Percentiles rank a stretch among this genome's conserved stretches.
Evolutionary conservation across 805 yeast species (phyloP).

Genomic region (Candida morakotiae): DNA sequence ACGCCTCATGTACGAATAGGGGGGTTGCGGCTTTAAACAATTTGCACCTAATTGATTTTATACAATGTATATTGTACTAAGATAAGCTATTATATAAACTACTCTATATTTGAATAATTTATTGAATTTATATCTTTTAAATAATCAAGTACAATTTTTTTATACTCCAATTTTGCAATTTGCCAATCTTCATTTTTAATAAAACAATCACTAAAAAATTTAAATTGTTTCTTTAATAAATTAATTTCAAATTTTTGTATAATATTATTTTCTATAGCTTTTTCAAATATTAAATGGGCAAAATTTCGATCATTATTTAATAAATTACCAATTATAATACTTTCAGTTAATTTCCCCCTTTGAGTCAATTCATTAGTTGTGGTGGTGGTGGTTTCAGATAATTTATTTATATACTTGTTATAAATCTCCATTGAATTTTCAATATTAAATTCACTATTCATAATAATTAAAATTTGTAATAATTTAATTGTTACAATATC

Average conservation of each 20-base stretch:
- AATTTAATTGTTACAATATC: slow-evolving; percentile 25
- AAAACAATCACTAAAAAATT: slow-evolving; percentile 49
- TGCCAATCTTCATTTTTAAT: slow-evolving; percentile 37
- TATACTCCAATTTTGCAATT: slow-evolving; percentile 27
- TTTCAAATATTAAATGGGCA: slow-evolving; percentile 48
- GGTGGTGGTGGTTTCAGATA: slow-evolving; percentile 26
- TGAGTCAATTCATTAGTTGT: slow-evolving; percentile 34
- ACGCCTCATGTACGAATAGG: no score
- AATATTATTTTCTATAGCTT: slow-evolving; percentile 28
- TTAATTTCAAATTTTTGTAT: slow-evolving; percentile 40
- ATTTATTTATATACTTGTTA: slow-evolving; percentile 41
- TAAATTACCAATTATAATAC: slow-evolving; percentile 41
- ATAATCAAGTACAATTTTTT: slow-evolving; percentile 15
- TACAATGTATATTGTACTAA: not conserved
- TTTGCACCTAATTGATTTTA: no score
- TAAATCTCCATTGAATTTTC: slow-evolving; percentile 40
- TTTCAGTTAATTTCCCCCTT: slow-evolving; percentile 43
- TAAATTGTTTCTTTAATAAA: slow-evolving; percentile 39
- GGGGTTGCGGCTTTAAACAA: no score
- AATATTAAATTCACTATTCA: slow-evolving; percentile 33
- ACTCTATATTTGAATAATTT: not conserved
- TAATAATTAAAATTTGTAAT: slow-evolving; percentile 40
- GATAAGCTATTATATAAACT: not conserved
- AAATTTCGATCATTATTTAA: slow-evolving; percentile 49
- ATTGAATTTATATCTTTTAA: not conserved